Percentiles rank a stretch among this genome's conserved stretches.
These are phyloP conservation scores for Lithohypha guttulata DNA, from an alignment of 2,329 filamentous ascomycete genomes.

Conservation along the genomic window DNA sequence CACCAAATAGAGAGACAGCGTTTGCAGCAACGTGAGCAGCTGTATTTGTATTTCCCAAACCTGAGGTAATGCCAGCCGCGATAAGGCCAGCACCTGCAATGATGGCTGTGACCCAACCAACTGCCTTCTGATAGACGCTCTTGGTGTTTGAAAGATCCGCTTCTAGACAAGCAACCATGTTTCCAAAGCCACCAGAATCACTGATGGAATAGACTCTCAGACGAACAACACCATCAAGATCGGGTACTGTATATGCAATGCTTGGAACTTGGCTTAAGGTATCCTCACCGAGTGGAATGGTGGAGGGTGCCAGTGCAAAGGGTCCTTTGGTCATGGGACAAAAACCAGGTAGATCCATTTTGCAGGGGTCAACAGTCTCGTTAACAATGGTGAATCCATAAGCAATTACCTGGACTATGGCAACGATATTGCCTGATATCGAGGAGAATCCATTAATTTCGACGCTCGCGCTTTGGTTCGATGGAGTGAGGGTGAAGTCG, in stretches of 20 bases:
- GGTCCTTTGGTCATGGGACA: conserved; percentile 86
- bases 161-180: conserved; percentile 73
- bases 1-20: conserved; percentile 83
- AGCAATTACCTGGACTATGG: conserved; percentile 64
- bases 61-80: conserved; percentile 79
- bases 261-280: conserved; percentile 60
- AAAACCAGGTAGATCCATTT: conserved; percentile 56
- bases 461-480: conserved; percentile 61
- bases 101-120: conserved; percentile 81
- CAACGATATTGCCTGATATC: conserved; percentile 69
- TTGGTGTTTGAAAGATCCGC: conserved; percentile 82
- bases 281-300: conserved; percentile 47
- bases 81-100: conserved; percentile 75
- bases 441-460: conserved; percentile 73
- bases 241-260: conserved; percentile 81
- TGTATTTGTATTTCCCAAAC: conserved; percentile 83
- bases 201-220: conserved; percentile 67
- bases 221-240: conserved; percentile 75
- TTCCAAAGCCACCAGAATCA: conserved; percentile 32
- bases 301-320: conserved; percentile 60
- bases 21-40: conserved; percentile 91
- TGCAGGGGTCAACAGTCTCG: conserved; percentile 64
- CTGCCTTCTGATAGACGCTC: conserved; percentile 77
- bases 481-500: conserved; percentile 56
- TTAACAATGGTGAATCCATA: conserved; percentile 70